phyloP scores from a whole-genome alignment of 345 rosid species.

The Atalantia buxifolia region DNA sequence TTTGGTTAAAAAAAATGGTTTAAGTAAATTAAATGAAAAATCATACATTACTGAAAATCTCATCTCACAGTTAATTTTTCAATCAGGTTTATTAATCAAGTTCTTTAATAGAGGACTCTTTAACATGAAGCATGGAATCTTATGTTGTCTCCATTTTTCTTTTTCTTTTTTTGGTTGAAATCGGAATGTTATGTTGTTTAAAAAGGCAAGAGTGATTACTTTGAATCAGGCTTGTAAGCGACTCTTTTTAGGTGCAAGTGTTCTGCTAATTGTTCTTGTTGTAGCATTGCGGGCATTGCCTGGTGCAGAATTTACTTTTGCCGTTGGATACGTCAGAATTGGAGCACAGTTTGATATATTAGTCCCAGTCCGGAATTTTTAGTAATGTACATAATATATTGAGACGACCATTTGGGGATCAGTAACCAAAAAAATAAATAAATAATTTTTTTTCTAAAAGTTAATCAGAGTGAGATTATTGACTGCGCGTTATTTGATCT shows the following conservation, averaged over 20 bases:
- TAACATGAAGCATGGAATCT: not conserved
- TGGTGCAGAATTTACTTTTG: not conserved
- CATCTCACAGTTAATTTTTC: not conserved
- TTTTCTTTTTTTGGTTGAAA: no score
- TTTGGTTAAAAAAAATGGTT: not conserved
- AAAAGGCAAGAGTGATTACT: not conserved
- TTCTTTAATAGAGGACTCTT: not conserved
- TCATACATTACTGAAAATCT: not conserved
- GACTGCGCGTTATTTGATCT: no score
- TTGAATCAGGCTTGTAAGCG: not conserved
- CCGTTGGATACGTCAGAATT: no score
- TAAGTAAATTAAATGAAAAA: not conserved
- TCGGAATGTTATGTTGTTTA: not conserved
- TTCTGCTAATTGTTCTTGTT: not conserved
- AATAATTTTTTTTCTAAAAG: no score
- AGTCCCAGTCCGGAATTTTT: no score
- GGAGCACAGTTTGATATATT: no score
- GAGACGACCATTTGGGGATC: no score
- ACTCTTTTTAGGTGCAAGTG: not conserved
- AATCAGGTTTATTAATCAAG: not conserved
- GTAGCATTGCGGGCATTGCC: not conserved
- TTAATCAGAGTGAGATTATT: no score
- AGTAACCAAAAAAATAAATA: no score
- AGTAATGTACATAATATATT: no score
- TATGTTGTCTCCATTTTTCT: no score